These are phyloP conservation scores for Friedmanniomyces endolithicus DNA, from an alignment of 495 filamentous ascomycete species.

Conservation along the genomic window DNA sequence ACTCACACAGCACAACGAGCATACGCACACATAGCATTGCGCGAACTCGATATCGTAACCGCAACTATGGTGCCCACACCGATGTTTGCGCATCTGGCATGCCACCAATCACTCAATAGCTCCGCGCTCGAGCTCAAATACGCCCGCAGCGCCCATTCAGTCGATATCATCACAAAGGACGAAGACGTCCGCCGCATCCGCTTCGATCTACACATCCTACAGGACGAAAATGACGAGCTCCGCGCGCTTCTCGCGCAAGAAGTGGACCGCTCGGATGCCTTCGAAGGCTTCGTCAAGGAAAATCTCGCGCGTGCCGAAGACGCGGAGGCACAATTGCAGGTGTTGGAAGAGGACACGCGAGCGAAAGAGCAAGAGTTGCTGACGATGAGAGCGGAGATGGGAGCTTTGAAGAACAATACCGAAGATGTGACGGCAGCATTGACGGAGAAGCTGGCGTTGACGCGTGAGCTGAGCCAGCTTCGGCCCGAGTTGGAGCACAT, in stretches of 20 bases:
- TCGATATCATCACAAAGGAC: constrained; percentile 49
- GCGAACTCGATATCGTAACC: neutral
- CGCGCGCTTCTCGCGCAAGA: constrained; percentile 47
- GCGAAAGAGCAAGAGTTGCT: constrained; percentile 50
- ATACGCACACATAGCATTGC: neutral
- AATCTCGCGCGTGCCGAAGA: constrained; percentile 45
- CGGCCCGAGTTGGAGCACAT: constrained; percentile 72
- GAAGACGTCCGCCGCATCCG: constrained; percentile 55
- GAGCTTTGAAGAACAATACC: constrained; percentile 46
- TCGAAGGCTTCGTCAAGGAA: constrained; percentile 42
- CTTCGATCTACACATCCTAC: constrained; percentile 52
- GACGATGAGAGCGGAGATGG: constrained; percentile 52
- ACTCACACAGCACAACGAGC: neutral
- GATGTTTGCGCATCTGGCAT: constrained; percentile 3
- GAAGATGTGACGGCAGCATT: constrained; percentile 57
- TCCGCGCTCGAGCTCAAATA: constrained; percentile 52
- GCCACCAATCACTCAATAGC: constrained; percentile 37
- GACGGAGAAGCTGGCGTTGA: constrained; percentile 62
- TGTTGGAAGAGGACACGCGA: constrained; percentile 44
- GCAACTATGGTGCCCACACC: constrained; percentile 7
- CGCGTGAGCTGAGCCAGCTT: constrained; percentile 55
- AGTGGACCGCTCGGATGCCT: constrained; percentile 37
- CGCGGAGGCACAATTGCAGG: constrained; percentile 42
- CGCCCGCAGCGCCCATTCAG: constrained; percentile 42
- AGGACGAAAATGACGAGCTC: constrained; percentile 57